Evolutionary conservation across 75 land plant genomes (phyloP).

Genomic region (Adiantum capillusveneris): DNA sequence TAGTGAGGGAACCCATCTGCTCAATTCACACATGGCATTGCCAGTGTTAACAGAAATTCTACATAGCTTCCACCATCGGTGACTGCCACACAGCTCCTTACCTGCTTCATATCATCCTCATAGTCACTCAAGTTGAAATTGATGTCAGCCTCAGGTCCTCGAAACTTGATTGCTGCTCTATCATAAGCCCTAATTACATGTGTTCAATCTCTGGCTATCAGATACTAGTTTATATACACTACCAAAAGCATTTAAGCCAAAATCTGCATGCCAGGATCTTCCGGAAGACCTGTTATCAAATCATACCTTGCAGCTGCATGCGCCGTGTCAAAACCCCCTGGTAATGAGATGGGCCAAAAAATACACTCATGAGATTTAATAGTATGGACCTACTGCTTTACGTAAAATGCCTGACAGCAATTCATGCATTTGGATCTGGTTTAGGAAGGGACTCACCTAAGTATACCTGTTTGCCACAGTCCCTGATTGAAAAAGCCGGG

Average conservation of each 20-base stretch:
- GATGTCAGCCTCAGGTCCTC: conserved; percentile 86
- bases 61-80: background rate
- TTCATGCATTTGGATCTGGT: too few relatives aligned
- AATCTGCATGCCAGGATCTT: too few relatives aligned
- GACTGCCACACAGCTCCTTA: too few relatives aligned
- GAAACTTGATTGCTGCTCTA: conserved; percentile 78
- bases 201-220: background rate
- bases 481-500: conserved; percentile 53
- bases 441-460: conserved; percentile 50
- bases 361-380: too few relatives aligned
- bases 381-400: too few relatives aligned
- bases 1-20: conserved; percentile 45
- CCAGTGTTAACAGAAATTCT: too few relatives aligned
- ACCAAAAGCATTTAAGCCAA: too few relatives aligned
- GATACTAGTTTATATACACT: too few relatives aligned
- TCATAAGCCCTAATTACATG: conserved; percentile 67
- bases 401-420: too few relatives aligned
- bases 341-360: too few relatives aligned
- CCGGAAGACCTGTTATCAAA: too few relatives aligned
- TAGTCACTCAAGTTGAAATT: conserved; percentile 77
- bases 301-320: conserved; percentile 80
- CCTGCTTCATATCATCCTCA: conserved; percentile 74
- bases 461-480: conserved; percentile 70
- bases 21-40: too few relatives aligned
- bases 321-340: conserved; percentile 88